phyloP scores from a whole-genome alignment of 768 basidiomycete species.

The Omphalotus guepiniiformis region DNA sequence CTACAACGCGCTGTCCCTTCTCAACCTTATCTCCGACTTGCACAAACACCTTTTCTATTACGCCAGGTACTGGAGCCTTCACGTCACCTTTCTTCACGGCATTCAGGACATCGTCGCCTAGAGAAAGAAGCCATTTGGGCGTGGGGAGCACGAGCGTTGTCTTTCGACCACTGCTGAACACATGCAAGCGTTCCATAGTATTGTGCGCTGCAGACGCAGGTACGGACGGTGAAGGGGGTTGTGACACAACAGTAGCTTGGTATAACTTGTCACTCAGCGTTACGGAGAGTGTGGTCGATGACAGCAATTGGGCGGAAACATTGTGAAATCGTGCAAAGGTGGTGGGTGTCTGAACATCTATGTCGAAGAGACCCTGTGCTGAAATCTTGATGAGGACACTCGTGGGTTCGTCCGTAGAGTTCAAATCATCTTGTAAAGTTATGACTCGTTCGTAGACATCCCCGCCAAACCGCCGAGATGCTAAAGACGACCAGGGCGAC shows the following conservation, averaged over 20 bases:
- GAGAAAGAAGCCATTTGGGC: constrained; percentile 65
- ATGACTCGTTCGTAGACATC: constrained; percentile 61
- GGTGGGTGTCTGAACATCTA: constrained; percentile 39
- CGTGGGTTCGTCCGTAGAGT: constrained; percentile 32
- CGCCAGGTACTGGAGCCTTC: constrained; percentile 88
- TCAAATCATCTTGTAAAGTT: constrained; percentile 55
- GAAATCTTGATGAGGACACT: constrained; percentile 36
- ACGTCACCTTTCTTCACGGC: constrained; percentile 52
- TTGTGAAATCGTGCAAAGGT: constrained; percentile 36
- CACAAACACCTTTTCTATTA: constrained; percentile 86
- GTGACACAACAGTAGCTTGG: constrained; percentile 72
- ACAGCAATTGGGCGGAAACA: constrained; percentile 53
- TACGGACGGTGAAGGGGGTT: constrained; percentile 48
- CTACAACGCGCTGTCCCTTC: constrained; percentile 75
- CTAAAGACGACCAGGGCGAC: constrained; percentile 68
- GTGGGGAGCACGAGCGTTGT: constrained; percentile 63
- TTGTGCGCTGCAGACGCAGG: constrained; percentile 52
- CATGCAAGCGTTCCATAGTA: constrained; percentile 70
- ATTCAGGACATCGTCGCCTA: constrained; percentile 55
- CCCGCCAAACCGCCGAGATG: constrained; percentile 76
- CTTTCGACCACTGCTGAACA: constrained; percentile 63
- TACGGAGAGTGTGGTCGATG: constrained; percentile 48
- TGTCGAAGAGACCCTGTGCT: constrained; percentile 44
- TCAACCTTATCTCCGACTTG: constrained; percentile 72
- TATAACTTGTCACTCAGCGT: constrained; percentile 47